Percentiles rank a stretch among this genome's conserved stretches.
phyloP scores from a whole-genome alignment of 768 basidiomycete species.

The Lactifluus echinatus region DNA sequence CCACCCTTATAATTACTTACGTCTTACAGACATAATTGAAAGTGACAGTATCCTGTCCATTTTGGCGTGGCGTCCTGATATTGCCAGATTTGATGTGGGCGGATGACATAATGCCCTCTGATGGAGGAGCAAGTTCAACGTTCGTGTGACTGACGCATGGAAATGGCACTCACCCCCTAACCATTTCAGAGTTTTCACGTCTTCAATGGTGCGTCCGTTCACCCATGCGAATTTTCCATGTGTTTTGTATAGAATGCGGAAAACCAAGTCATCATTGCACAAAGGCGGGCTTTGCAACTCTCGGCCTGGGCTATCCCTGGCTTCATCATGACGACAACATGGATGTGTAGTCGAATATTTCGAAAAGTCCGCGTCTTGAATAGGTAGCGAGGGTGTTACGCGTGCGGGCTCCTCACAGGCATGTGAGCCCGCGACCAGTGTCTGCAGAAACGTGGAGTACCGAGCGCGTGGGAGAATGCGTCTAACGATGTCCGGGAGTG shows the following conservation, averaged over 20 bases:
- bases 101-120: slow-evolving; percentile 16
- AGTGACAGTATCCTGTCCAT: neutral
- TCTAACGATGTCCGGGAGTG: slow-evolving; percentile 11
- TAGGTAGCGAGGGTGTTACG: neutral
- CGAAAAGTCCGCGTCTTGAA: neutral
- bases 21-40: slow-evolving; percentile 17
- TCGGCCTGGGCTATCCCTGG: too few relatives aligned
- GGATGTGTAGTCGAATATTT: neutral
- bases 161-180: slow-evolving; percentile 8
- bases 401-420: neutral
- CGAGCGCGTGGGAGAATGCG: slow-evolving; percentile 11
- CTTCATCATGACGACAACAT: neutral
- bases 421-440: neutral
- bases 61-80: neutral
- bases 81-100: slow-evolving; percentile 15
- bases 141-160: neutral
- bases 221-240: slow-evolving; percentile 18
- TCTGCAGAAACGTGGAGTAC: slow-evolving; percentile 13
- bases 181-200: slow-evolving; percentile 10
- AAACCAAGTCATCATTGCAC: slow-evolving; percentile 7
- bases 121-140: neutral
- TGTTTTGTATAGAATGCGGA: slow-evolving; percentile 11
- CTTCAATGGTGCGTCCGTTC: slow-evolving; percentile 6
- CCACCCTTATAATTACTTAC: neutral
- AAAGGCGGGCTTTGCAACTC: neutral